These are phyloP conservation scores for Fonsecaea pugnacius DNA, from an alignment of 2,329 filamentous ascomycete genomes.

Conservation along the genomic window DNA sequence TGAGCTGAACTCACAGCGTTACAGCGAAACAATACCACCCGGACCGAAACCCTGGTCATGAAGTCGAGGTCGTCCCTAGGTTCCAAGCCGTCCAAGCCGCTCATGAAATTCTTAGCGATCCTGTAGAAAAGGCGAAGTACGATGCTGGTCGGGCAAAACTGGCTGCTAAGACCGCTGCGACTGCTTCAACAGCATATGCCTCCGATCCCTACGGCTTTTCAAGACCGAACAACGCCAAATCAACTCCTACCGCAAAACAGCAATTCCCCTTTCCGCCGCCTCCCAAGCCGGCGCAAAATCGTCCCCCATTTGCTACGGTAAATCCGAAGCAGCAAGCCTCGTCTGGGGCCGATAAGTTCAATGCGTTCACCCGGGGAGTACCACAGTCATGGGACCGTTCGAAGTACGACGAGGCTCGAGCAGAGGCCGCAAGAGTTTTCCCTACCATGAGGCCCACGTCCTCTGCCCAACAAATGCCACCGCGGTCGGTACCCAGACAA, in stretches of 20 bases:
- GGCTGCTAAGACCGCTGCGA: slow-evolving; percentile 28
- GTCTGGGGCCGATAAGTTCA: slow-evolving; percentile 35
- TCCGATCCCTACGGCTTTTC: slow-evolving; percentile 30
- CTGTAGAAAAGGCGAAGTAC: slow-evolving; percentile 63
- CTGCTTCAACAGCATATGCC: slow-evolving; percentile 12
- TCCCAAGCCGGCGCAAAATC: slow-evolving; percentile 24
- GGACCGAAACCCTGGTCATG: slow-evolving; percentile 82
- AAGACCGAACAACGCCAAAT: slow-evolving; percentile 25
- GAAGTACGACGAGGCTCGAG: slow-evolving; percentile 33
- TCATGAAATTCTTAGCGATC: slow-evolving; percentile 73
- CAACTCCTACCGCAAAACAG: slow-evolving; percentile 21
- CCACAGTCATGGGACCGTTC: slow-evolving; percentile 35
- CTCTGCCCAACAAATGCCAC: slow-evolving; percentile 28
- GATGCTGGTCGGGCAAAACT: slow-evolving; percentile 59
- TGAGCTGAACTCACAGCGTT: slow-evolving; percentile 28
- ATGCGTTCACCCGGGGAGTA: slow-evolving; percentile 33
- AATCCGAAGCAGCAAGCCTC: slow-evolving; percentile 31
- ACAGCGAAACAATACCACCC: slow-evolving; percentile 83
- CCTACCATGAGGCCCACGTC: slow-evolving; percentile 31
- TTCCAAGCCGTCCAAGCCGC: slow-evolving; percentile 88
- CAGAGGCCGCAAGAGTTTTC: slow-evolving; percentile 35
- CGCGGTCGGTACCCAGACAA: slow-evolving; percentile 25
- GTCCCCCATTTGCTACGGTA: slow-evolving; percentile 20
- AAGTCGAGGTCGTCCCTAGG: slow-evolving; percentile 76
- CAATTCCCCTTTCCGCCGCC: slow-evolving; percentile 32